Conservation (phyloP, 1,139 yeast species). For the Magnusiomyces tetraspermus region DNA sequence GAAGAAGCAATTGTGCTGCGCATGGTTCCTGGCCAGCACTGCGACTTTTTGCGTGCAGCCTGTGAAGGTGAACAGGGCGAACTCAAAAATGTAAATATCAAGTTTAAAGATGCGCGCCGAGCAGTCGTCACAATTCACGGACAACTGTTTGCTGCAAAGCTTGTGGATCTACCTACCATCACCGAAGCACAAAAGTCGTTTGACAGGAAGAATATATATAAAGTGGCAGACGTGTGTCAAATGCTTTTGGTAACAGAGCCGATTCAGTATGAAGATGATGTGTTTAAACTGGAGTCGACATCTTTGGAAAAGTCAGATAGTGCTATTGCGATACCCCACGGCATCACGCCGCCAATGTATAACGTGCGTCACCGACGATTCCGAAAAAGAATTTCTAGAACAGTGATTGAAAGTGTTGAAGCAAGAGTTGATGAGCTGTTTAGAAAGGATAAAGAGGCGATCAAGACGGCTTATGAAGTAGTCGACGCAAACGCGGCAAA, state of each 20-base stretch:
- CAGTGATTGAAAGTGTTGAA: slow-evolving; percentile 57
- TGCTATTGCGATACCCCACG: slow-evolving; percentile 55
- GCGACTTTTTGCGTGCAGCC: slow-evolving; percentile 70
- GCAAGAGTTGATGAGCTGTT: slow-evolving; percentile 68
- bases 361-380: slow-evolving; percentile 47
- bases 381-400: slow-evolving; percentile 41
- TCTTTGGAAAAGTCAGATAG: slow-evolving; percentile 37
- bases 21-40: slow-evolving; percentile 67
- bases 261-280: slow-evolving; percentile 49
- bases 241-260: slow-evolving; percentile 66
- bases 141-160: slow-evolving; percentile 67
- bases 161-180: slow-evolving; percentile 84
- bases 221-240: slow-evolving; percentile 79
- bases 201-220: slow-evolving; percentile 81
- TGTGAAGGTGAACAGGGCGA: slow-evolving; percentile 62
- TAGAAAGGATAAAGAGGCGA: slow-evolving; percentile 72
- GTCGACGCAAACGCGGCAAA: slow-evolving; percentile 40
- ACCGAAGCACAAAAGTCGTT: slow-evolving; percentile 83
- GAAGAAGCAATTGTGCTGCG: slow-evolving; percentile 81
- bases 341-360: slow-evolving; percentile 68
- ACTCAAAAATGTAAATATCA: slow-evolving; percentile 58
- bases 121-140: slow-evolving; percentile 54
- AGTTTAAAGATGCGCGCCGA: slow-evolving; percentile 71
- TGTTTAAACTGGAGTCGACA: slow-evolving; percentile 30
- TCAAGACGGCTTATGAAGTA: slow-evolving; percentile 68